phyloP scores from a whole-genome alignment of 2,329 filamentous ascomycete species.

The Pseudocercospora macadamiae region DNA sequence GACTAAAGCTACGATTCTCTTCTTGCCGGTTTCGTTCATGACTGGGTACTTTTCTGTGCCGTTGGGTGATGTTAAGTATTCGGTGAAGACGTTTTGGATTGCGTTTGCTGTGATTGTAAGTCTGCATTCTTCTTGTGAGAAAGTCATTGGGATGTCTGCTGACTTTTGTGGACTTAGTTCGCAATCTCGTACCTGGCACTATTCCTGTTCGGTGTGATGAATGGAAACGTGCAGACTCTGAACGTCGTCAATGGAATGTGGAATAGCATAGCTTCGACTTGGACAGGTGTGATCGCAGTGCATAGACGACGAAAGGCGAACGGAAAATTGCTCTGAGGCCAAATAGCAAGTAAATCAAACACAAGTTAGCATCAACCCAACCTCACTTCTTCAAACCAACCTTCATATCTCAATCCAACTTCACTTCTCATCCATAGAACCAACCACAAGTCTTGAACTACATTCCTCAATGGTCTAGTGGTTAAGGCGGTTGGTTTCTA shows the following conservation, averaged over 20 bases:
- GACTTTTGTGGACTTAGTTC: constrained; percentile 45
- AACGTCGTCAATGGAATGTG: constrained; percentile 21
- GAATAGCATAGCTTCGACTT: constrained; percentile 14
- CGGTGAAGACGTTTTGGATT: constrained; percentile 67
- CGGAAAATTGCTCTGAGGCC: background rate
- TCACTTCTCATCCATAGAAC: too few relatives aligned
- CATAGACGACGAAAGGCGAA: constrained; percentile 9
- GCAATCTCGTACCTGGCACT: constrained; percentile 61
- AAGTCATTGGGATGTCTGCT: too few relatives aligned
- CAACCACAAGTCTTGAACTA: too few relatives aligned
- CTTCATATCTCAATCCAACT: too few relatives aligned
- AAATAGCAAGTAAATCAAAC: too few relatives aligned
- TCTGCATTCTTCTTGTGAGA: too few relatives aligned
- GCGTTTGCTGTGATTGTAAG: constrained; percentile 62
- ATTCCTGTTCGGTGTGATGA: constrained; percentile 60
- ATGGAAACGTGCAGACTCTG: constrained; percentile 56
- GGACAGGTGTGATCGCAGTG: constrained; percentile 10
- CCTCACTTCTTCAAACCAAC: too few relatives aligned
- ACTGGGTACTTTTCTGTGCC: constrained; percentile 74
- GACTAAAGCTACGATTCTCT: constrained; percentile 74
- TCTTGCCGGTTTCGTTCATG: constrained; percentile 68
- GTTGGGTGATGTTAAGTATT: constrained; percentile 64
- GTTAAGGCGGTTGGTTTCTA: too few relatives aligned
- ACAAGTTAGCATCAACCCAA: too few relatives aligned
- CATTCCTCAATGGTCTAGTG: too few relatives aligned